Base-by-base conservation (phyloP, 345 rosid genomes). In the Brassica rapa region DNA sequence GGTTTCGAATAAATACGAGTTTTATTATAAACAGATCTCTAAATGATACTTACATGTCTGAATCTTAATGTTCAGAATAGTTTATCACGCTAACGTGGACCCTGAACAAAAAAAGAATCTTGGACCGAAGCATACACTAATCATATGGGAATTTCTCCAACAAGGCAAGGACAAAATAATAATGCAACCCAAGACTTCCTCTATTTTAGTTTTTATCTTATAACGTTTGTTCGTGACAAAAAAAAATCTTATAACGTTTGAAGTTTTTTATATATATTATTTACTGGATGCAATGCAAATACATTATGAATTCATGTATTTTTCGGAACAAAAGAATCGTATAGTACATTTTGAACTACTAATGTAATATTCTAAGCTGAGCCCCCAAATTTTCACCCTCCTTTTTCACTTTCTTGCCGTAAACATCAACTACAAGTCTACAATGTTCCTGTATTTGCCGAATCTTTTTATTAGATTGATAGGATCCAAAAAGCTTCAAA, bases 51-150 rank as follows among this genome's bases (percentile, higher is more conserved):
- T 43, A 61, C 19, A 33, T 72, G 62, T 61, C 80, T 62, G 70
- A 62, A 62, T 62, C 70, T 70, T 51, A 46, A 71, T 73, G 77
- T 62, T 27, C 29, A 12, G 61, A 43, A 64, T 74, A 51, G n/a
- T 49, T 71, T 65, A 66, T 66, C 12, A 57, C 15, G 6, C 39
- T 65, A 72, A 65, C 3, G 72, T 78, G 67, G 75, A 72, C 68
- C 37, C 41, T 66, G 41, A 71, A 72, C 35, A 19, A 29, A 62
- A 27, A 72, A 78, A 5, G 72, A 71, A 72, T 71, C 72, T 65
- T 72, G 37, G 77, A 78, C 77, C 30, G 21, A 59, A 46, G 73
- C 61, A 78, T 78, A 56, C 61, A 24, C 67, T 71, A 77, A 78
- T 71, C 81, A 78, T 65, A 78, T 27, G 67, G 5, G 61, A 78